Percentiles rank a stretch among this genome's conserved stretches.
Evolutionary conservation across 192 early-diverging fungal genomes (phyloP).

Genomic region (Coemansia sp.): DNA sequence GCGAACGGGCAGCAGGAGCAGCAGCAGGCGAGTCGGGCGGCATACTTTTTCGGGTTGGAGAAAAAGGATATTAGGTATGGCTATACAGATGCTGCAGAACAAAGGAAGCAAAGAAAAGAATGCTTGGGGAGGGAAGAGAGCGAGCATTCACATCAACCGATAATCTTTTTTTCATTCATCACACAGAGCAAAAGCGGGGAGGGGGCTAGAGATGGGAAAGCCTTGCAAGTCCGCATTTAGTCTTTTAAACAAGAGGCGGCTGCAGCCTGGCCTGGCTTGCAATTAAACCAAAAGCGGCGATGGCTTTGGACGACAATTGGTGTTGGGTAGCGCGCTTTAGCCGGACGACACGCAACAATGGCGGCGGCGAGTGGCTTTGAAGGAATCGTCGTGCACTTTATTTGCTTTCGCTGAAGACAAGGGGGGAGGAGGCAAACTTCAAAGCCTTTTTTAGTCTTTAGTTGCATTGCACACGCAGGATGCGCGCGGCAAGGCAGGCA

Average conservation of each 20-base stretch:
- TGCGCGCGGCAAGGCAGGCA: no score
- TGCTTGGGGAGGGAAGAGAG: no score
- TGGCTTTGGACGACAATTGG: conserved; percentile 10
- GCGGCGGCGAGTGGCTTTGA: conserved; percentile 19
- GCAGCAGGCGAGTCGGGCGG: conserved; percentile 5
- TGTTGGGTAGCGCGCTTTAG: conserved; percentile 16
- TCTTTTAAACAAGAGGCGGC: neutral
- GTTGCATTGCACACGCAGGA: conserved; percentile 24
- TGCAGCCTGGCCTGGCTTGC: conserved; percentile 6
- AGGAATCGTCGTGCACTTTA: neutral
- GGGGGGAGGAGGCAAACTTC: neutral
- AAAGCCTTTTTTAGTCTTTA: conserved; percentile 28
- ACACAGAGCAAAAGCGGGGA: no score
- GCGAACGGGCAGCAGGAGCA: neutral
- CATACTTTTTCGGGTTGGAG: neutral
- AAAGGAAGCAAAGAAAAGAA: neutral
- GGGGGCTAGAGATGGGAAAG: no score
- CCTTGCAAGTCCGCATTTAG: no score
- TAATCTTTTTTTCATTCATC: no score
- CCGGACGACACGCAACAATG: conserved; percentile 13
- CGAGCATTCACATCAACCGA: no score
- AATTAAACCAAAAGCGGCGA: conserved; percentile 22
- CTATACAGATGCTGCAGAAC: neutral
- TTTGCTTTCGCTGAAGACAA: neutral
- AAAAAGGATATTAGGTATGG: neutral